Conservation (phyloP, 2,329 filamentous ascomycete genomes). For the Aspergillus puulaauensis region DNA sequence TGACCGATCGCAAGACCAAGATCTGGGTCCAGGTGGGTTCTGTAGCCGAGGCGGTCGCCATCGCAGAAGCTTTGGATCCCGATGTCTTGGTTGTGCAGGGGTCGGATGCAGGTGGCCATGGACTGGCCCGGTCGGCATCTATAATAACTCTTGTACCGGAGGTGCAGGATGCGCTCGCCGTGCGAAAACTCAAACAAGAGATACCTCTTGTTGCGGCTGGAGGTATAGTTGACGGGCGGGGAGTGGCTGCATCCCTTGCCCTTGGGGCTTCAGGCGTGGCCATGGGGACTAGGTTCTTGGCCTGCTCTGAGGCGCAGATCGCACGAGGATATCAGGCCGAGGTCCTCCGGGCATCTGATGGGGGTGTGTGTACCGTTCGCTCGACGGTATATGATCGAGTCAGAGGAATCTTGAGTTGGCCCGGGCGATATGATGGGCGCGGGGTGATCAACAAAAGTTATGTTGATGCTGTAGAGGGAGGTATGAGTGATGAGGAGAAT, state of each 20-base stretch:
- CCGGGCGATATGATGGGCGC: slow-evolving; percentile 57
- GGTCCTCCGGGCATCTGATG: slow-evolving; percentile 51
- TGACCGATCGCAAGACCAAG: slow-evolving; percentile 39
- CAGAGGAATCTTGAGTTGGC: slow-evolving; percentile 60
- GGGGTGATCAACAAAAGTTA: slow-evolving; percentile 58
- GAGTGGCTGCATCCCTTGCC: slow-evolving; percentile 50
- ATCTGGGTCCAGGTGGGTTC: slow-evolving; percentile 57
- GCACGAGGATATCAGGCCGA: slow-evolving; percentile 51
- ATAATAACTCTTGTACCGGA: slow-evolving; percentile 54
- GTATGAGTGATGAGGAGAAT: slow-evolving; percentile 43
- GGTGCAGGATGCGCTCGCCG: slow-evolving; percentile 42
- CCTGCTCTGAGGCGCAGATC: slow-evolving; percentile 50
- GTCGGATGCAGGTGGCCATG: slow-evolving; percentile 56
- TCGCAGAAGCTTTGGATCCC: slow-evolving; percentile 36
- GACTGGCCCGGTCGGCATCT: slow-evolving; percentile 46
- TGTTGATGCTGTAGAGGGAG: slow-evolving; percentile 39
- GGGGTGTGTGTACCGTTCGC: slow-evolving; percentile 51
- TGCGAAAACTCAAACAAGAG: slow-evolving; percentile 16
- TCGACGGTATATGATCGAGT: slow-evolving; percentile 55
- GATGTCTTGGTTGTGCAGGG: slow-evolving; percentile 57
- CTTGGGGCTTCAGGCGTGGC: slow-evolving; percentile 56
- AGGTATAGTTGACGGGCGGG: slow-evolving; percentile 54
- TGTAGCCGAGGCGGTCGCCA: slow-evolving; percentile 47
- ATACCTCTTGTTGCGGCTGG: slow-evolving; percentile 54
- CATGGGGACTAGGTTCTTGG: slow-evolving; percentile 66